These are phyloP conservation scores for Ophiostoma tasmaniense DNA, from an alignment of 2,329 filamentous ascomycete genomes.

Conservation along the genomic window DNA sequence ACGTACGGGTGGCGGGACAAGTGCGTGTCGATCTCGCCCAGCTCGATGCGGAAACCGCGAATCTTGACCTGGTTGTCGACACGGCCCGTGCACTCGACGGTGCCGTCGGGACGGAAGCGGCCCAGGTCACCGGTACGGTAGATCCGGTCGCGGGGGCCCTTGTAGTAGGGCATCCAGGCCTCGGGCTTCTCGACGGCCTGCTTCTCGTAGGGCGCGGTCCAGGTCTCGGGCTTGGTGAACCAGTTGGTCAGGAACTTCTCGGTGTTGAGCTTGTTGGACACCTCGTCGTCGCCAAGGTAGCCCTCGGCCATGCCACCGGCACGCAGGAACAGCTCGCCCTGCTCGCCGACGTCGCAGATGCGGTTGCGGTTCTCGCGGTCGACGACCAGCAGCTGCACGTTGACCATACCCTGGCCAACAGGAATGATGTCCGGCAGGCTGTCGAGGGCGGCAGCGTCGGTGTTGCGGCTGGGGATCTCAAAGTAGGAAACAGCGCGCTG, in stretches of 20 bases:
- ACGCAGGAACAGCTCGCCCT: conserved; percentile 75
- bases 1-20: conserved; percentile 67
- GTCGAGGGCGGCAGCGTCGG: conserved; percentile 48
- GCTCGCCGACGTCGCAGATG: conserved; percentile 70
- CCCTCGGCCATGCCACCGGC: conserved; percentile 72
- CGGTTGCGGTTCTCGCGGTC: conserved; percentile 56
- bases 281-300: conserved; percentile 40
- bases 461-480: conserved; percentile 58
- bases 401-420: conserved; percentile 75
- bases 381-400: conserved; percentile 83
- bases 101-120: conserved; percentile 58
- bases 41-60: conserved; percentile 88
- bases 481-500: conserved; percentile 75
- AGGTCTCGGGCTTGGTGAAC: conserved; percentile 67
- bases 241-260: conserved; percentile 78
- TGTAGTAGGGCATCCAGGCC: conserved; percentile 32
- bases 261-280: conserved; percentile 52
- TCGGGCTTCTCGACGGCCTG: conserved; percentile 44
- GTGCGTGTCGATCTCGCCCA: conserved; percentile 85
- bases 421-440: conserved; percentile 60
- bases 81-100: conserved; percentile 66
- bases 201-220: background rate
- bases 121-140: conserved; percentile 87
- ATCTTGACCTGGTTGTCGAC: conserved; percentile 82
- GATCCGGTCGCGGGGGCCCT: conserved; percentile 57